Evolutionary conservation across 805 yeast species (phyloP).

Genomic region (Jamesozyma lodderae): DNA sequence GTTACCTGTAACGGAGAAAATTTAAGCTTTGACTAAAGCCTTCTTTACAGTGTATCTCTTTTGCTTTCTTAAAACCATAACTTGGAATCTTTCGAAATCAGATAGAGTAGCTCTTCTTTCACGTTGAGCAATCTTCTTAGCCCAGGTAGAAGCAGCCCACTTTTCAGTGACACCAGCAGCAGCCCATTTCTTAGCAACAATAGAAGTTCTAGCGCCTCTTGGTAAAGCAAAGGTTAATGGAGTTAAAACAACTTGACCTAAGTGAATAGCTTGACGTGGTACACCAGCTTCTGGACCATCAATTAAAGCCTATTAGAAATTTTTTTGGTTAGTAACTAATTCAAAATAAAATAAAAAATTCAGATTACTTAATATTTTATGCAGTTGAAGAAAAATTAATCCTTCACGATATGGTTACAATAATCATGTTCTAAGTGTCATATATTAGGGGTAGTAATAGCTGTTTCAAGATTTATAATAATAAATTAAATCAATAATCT

Average conservation of each 20-base stretch:
- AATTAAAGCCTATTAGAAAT: slow-evolving; percentile 56
- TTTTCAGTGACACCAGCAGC: slow-evolving; percentile 79
- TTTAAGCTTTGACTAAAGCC: slow-evolving; percentile 92
- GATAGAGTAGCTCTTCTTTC: slow-evolving; percentile 84
- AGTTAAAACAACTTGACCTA: slow-evolving; percentile 84
- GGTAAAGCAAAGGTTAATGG: slow-evolving; percentile 83
- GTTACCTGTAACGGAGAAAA: slow-evolving; percentile 7
- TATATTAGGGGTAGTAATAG: too few species aligned
- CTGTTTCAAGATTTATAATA: too few species aligned
- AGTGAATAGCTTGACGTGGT: slow-evolving; percentile 83
- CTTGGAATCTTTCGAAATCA: slow-evolving; percentile 99
- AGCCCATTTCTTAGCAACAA: slow-evolving; percentile 86
- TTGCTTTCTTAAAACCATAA: slow-evolving; percentile 92
- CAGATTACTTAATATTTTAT: too few species aligned
- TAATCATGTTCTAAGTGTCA: too few species aligned
- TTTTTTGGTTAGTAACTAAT: slow-evolving; percentile 11
- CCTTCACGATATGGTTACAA: too few species aligned
- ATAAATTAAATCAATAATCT: too few species aligned
- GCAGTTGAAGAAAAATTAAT: too few species aligned
- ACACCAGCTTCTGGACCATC: slow-evolving; percentile 91
- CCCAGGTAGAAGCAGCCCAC: slow-evolving; percentile 93
- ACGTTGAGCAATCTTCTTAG: slow-evolving; percentile 94
- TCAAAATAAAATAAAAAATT: too few species aligned
- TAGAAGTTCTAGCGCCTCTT: slow-evolving; percentile 86
- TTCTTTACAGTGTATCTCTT: slow-evolving; percentile 88